Base-by-base conservation (phyloP, 441 rosid genomes). In the Erodium moschatum region DNA sequence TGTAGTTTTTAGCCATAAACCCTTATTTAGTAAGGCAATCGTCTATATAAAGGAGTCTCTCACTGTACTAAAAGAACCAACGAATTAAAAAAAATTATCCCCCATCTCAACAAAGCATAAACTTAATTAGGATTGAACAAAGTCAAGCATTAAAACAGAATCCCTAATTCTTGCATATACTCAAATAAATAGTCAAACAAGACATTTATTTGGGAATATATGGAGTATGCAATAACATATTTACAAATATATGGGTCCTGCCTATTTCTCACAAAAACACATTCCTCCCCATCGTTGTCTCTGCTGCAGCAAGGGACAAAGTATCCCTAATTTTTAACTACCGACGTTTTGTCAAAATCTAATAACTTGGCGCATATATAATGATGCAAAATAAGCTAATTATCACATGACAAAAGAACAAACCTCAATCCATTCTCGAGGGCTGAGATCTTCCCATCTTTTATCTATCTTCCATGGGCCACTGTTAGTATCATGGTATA, bases 371-470 rank as follows among this genome's bases (percentile, higher is more conserved):
- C 3, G 6, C 54, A 12, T 46, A n/a, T 46, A 12, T 46, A 46
- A 46, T 46, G 16, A 46, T 13, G 60, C 42, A n/a, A 64, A 63
- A 64, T 15, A 72, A 29, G 73, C 46, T 19, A 64, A 75, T n/a
- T 5, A 76, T 73, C 66, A 65, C 64, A 79, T 56, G 40, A 27
- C 1, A 66, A 29, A 65, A 69, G 72, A 69, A 78, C 95, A 77
- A 78, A 95, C 99, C 99, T 92, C 95, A 74, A 89, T 75, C 99
- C 99, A 95, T 74, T 92, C 96, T 63, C 76, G 78, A 6, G 97
- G 98, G 82, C 82, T 85, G 65, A 95, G 84, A 81, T 87, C 91
- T 73, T 90, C 98, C 99, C 99, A 95, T 71, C 83, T 81, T 82
- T 86, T 92, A 69, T 86, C 79, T 75, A 84, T 86, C 74, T 79